Base-by-base conservation (phyloP, 2,329 filamentous ascomycete species). In the Achaetomium macrosporum region DNA sequence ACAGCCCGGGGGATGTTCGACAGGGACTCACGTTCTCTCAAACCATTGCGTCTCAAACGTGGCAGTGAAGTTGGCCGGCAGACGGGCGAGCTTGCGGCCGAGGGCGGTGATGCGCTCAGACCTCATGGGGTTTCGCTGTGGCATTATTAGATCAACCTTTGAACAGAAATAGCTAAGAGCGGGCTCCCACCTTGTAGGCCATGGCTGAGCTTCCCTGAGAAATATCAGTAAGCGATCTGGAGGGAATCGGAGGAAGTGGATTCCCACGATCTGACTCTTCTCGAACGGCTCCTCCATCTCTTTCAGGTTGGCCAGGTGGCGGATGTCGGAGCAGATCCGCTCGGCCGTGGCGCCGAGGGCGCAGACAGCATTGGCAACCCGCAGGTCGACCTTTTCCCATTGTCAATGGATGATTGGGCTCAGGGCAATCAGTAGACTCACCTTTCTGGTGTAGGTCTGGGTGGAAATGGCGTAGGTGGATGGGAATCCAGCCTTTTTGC, bases 231-330 rank as follows among this genome's bases (percentile, higher is more conserved):
- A 15, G 1, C 2, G 12, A n/a, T 5, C 2, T 7, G 10, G 20
- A n/a, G 7, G n/a, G 7, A 19, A 7, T 17, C 4, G n/a, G 2
- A 7, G 8, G 19, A 39, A 9, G 13, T 16, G 19, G 8, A 49
- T 47, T 13, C 51, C 45, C 33, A 57, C 87, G 60, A 91, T 90
- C 71, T 95, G 89, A 59, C 83, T 80, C 63, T 82, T 83, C 72
- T 91, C 87, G 62, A 90, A 88, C 0, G 88, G 88, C 74, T 91
- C 88, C 66, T 95, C 90, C 54, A 93, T 75, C 69, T 95, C 89
- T 76, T 96, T 95, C 71, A 83, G 79, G 64, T 79, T 76, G 6
- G 85, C 85, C 44, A 92, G 74, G 65, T 88, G 84, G 45, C 87
- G 78, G 59, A 93, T 87, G 63, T 92, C 87, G 43, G 78, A 77